Conservation (phyloP, 2,329 filamentous ascomycete species). For the Phialophora macrospora region DNA sequence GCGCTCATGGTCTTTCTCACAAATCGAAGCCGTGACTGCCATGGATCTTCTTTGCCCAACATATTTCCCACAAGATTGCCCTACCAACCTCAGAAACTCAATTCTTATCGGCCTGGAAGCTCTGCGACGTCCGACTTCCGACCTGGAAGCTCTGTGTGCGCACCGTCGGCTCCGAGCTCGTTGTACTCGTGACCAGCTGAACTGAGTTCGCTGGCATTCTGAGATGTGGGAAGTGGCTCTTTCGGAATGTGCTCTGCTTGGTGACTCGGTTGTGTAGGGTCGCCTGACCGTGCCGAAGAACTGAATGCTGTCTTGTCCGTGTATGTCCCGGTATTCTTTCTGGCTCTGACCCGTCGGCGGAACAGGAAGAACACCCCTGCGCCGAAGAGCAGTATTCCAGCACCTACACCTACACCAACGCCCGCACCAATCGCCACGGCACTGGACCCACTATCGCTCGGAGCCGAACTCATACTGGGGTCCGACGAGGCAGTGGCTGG, state of each 20-base stretch:
- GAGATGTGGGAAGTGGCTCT: not conserved
- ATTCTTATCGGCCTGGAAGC: not conserved
- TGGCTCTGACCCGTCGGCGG: slow-evolving; percentile 1
- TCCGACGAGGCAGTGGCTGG: not conserved
- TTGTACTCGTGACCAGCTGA: slow-evolving; percentile 8
- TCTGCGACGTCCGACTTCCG: not conserved
- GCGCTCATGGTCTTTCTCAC: not conserved
- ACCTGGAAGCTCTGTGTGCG: not conserved
- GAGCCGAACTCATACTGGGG: not conserved
- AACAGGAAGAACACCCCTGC: not conserved
- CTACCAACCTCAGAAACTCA: not conserved
- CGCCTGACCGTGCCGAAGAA: not conserved
- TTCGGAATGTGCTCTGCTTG: not conserved
- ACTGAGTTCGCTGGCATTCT: slow-evolving; percentile 3
- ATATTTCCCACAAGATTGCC: not conserved
- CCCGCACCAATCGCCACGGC: slow-evolving; percentile 16
- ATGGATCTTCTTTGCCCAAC: not conserved
- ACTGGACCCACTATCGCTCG: slow-evolving; percentile 8
- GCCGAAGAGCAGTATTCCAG: slow-evolving; percentile 11
- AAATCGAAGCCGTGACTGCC: not conserved
- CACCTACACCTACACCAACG: slow-evolving; percentile 21
- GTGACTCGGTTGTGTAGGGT: not conserved
- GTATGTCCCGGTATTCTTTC: not conserved
- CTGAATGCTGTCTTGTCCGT: not conserved
- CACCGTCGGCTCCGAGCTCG: not conserved